Conservation (phyloP, 805 yeast species). For the Myxozyma kluyveri region DNA sequence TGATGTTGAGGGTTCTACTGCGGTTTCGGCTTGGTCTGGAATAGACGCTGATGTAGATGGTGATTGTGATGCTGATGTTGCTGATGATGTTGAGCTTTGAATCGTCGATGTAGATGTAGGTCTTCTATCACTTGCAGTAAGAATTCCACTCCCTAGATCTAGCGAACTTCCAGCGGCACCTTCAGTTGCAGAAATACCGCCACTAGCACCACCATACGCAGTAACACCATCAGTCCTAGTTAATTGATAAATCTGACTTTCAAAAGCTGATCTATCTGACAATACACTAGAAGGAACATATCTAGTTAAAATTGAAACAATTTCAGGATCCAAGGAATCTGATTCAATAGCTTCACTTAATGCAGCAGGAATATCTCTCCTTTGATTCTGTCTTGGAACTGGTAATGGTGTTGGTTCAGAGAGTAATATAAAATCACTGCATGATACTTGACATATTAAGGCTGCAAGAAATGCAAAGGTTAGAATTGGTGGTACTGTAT, state of each 20-base stretch:
- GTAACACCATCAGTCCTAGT: conserved; percentile 13
- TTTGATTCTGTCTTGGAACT: too few relatives aligned
- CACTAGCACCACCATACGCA: neutral
- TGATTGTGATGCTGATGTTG: conserved; percentile 10
- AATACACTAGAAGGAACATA: conserved; percentile 22
- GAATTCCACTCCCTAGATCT: too few relatives aligned
- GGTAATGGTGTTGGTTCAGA: too few relatives aligned
- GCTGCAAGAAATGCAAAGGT: too few relatives aligned
- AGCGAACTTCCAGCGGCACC: too few relatives aligned
- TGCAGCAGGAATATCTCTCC: too few relatives aligned
- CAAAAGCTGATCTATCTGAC: conserved; percentile 12
- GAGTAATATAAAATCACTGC: too few relatives aligned
- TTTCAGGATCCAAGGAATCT: conserved; percentile 10
- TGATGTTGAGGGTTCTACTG: too few relatives aligned
- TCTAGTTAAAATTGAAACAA: conserved; percentile 17
- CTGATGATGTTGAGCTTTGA: conserved; percentile 30
- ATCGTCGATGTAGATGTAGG: conserved; percentile 26
- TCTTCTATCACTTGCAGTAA: neutral
- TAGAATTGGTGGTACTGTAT: too few relatives aligned
- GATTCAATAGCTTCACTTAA: conserved; percentile 6
- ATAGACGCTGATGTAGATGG: neutral
- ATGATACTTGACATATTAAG: too few relatives aligned
- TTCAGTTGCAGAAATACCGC: neutral
- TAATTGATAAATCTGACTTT: conserved; percentile 5
- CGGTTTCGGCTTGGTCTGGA: too few relatives aligned